Conservation (phyloP, 352 stramenopile genomes). For the Pseudoperonospora humuli region DNA sequence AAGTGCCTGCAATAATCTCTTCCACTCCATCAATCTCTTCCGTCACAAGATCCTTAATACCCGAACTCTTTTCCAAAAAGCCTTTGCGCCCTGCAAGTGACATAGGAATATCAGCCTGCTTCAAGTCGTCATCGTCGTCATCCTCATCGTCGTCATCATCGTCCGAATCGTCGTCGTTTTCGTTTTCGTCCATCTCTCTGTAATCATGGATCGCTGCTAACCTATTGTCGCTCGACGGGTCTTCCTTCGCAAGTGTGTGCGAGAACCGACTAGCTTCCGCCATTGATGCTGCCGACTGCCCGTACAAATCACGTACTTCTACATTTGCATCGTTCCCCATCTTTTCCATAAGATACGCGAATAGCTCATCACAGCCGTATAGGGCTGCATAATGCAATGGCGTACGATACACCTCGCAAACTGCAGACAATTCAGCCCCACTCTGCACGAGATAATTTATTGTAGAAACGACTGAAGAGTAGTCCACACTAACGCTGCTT, state of each 20-base stretch:
- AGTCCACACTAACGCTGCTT: constrained; percentile 41
- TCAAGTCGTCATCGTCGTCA: constrained; percentile 36
- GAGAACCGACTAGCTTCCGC: constrained; percentile 29
- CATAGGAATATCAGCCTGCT: constrained; percentile 42
- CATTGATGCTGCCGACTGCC: constrained; percentile 48
- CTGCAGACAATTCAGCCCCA: constrained; percentile 47
- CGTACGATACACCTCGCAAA: constrained; percentile 61
- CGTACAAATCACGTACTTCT: constrained; percentile 60
- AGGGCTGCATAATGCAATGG: constrained; percentile 72
- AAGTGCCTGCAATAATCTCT: constrained; percentile 62
- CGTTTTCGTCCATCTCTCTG: constrained; percentile 25
- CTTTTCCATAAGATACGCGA: constrained; percentile 41
- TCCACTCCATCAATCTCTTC: constrained; percentile 40
- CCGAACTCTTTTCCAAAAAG: constrained; percentile 18
- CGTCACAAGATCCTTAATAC: constrained; percentile 44
- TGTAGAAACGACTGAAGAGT: constrained; percentile 48
- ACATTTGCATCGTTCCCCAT: constrained; percentile 33
- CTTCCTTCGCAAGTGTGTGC: constrained; percentile 12
- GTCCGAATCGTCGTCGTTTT: constrained; percentile 34
- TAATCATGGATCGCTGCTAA: constrained; percentile 14
- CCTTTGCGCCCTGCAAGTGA: constrained; percentile 32
- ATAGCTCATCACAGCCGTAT: constrained; percentile 52
- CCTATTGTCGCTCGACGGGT: constrained; percentile 11
- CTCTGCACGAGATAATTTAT: constrained; percentile 68
- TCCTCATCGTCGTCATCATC: constrained; percentile 39